Evolutionary conservation across 352 stramenopile species (phyloP).

Genomic region (Phytophthora litchii): DNA sequence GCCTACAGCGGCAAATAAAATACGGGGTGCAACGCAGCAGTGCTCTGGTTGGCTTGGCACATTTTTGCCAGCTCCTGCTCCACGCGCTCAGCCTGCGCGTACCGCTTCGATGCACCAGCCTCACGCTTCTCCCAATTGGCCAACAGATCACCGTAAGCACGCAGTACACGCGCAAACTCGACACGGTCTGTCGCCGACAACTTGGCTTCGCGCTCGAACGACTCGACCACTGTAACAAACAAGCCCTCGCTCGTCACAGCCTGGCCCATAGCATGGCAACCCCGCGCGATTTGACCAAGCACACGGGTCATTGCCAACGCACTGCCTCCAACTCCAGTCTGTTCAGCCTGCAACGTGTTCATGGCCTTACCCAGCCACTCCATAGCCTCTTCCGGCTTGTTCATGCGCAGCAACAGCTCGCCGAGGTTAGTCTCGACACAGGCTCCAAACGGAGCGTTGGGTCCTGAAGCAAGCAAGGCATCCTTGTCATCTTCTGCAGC

Average conservation of each 20-base stretch:
- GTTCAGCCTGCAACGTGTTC: constrained; percentile 58
- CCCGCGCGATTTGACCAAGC: constrained; percentile 68
- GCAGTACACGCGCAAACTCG: constrained; percentile 68
- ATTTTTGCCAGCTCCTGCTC: constrained; percentile 41
- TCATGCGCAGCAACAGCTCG: constrained; percentile 63
- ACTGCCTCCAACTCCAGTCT: constrained; percentile 49
- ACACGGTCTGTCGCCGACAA: constrained; percentile 65
- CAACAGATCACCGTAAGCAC: constrained; percentile 61
- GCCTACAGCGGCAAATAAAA: constrained; percentile 61
- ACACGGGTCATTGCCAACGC: constrained; percentile 68
- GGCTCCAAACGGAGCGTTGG: constrained; percentile 65
- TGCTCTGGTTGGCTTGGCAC: constrained; percentile 38
- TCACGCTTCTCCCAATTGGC: constrained; percentile 66
- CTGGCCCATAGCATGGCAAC: constrained; percentile 64
- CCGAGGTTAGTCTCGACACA: constrained; percentile 77
- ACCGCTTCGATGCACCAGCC: constrained; percentile 43
- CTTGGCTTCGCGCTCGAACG: constrained; percentile 65
- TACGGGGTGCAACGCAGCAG: constrained; percentile 43
- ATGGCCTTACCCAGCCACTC: constrained; percentile 73
- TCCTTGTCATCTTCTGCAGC: constrained; percentile 49
- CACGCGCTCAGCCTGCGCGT: constrained; percentile 43
- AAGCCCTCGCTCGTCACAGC: constrained; percentile 76
- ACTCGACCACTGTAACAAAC: constrained; percentile 70
- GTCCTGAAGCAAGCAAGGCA: constrained; percentile 48
- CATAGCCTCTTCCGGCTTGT: constrained; percentile 70